Conservation (phyloP, 768 basidiomycete genomes). For the Termitomyces eurrhizus region DNA sequence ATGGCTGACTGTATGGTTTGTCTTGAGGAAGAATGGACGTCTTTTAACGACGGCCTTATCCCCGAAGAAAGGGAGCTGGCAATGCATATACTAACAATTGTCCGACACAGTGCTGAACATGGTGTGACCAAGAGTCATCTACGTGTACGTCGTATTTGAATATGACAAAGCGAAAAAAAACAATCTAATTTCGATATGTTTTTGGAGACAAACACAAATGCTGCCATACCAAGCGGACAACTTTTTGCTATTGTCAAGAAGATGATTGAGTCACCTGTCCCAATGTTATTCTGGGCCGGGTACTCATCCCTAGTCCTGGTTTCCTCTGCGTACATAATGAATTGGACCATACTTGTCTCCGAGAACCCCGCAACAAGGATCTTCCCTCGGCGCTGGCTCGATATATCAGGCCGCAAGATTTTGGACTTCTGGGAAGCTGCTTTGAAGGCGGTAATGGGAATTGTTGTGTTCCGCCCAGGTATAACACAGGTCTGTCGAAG, state of each 20-base stretch:
- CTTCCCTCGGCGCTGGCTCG: conserved; percentile 75
- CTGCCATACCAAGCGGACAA: conserved; percentile 16
- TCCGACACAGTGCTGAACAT: conserved; percentile 31
- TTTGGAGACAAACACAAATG: conserved; percentile 14
- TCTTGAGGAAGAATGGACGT: conserved; percentile 37
- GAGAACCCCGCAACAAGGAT: conserved; percentile 39
- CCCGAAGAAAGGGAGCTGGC: conserved; percentile 26
- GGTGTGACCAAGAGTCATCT: conserved; percentile 38
- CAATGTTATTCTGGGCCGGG: conserved; percentile 67
- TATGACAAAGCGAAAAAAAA: background rate
- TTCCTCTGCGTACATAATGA: conserved; percentile 42
- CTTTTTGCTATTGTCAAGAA: conserved; percentile 31
- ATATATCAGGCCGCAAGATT: conserved; percentile 60
- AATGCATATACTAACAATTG: conserved; percentile 30
- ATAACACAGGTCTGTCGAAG: conserved; percentile 56
- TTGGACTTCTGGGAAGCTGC: conserved; percentile 71
- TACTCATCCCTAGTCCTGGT: conserved; percentile 54
- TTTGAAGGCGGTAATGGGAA: conserved; percentile 60
- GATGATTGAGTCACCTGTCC: conserved; percentile 44
- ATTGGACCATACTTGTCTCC: conserved; percentile 58
- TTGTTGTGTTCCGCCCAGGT: conserved; percentile 68
- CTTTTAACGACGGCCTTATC: conserved; percentile 24
- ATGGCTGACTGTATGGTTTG: conserved; percentile 43
- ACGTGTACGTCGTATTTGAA: conserved; percentile 25
- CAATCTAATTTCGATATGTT: background rate